These are phyloP conservation scores for Geotrichum klebahnii DNA, from an alignment of 1,139 yeast genomes.

Conservation along the genomic window DNA sequence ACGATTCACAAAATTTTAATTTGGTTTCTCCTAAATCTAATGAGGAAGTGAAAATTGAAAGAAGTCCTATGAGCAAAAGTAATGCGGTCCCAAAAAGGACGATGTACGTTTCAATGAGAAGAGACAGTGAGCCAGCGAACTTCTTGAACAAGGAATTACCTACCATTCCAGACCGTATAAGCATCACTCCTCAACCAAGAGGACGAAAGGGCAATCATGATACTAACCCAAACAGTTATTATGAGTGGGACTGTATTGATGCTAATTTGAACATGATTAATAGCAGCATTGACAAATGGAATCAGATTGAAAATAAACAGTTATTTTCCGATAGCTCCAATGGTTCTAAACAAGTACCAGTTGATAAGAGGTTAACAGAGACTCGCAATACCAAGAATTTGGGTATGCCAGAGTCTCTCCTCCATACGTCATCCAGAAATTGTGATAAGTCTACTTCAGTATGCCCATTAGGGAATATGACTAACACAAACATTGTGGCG, in stretches of 20 bases:
- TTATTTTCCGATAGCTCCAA: constrained; percentile 9
- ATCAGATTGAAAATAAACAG: constrained; percentile 16
- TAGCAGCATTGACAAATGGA: constrained; percentile 24
- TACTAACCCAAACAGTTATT: constrained; percentile 16
- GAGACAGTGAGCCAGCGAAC: constrained; percentile 7
- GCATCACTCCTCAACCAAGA: constrained; percentile 1
- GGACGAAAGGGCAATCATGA: constrained; percentile 8
- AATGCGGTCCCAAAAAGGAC: neutral
- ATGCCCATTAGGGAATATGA: no score
- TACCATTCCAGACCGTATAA: neutral
- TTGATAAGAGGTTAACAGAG: neutral
- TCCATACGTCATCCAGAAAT: no score
- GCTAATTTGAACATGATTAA: constrained; percentile 26
- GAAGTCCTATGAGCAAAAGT: neutral
- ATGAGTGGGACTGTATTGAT: constrained; percentile 29
- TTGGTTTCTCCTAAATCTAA: neutral
- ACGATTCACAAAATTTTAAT: no score
- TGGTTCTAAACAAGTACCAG: neutral
- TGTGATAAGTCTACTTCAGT: no score
- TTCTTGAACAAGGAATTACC: constrained; percentile 11
- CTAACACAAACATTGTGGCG: neutral
- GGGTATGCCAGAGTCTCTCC: neutral
- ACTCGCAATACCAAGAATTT: neutral
- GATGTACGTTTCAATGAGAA: neutral
- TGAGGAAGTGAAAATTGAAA: neutral